These are phyloP conservation scores for Septoria petroselini DNA, from an alignment of 2,329 filamentous ascomycete species.

Conservation along the genomic window DNA sequence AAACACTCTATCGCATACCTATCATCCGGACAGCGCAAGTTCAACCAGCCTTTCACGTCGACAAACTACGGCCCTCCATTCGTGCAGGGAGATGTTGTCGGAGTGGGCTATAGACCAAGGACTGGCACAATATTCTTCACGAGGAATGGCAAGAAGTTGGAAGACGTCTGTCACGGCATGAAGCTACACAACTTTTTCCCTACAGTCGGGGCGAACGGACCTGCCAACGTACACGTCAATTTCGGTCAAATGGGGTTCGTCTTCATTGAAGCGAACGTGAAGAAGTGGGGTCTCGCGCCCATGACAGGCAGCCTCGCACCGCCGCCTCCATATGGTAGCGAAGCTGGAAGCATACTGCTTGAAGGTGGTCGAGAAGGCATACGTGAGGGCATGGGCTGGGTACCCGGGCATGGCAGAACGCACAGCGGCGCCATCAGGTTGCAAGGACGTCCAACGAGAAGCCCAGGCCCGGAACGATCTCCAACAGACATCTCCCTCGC, in stretches of 20 bases:
- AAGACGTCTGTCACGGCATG: slow-evolving; percentile 87
- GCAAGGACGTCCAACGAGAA: slow-evolving; percentile 64
- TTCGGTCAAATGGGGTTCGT: slow-evolving; percentile 98
- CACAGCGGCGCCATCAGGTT: slow-evolving; percentile 76
- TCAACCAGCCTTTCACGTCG: slow-evolving; percentile 85
- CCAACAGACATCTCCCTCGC: slow-evolving; percentile 95
- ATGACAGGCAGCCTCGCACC: slow-evolving; percentile 94
- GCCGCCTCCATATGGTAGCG: slow-evolving; percentile 92
- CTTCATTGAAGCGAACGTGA: slow-evolving; percentile 98
- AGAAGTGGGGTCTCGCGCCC: slow-evolving; percentile 97
- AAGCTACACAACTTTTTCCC: slow-evolving; percentile 98
- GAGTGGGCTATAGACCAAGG: slow-evolving; percentile 89
- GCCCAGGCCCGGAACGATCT: slow-evolving; percentile 82
- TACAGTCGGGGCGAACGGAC: slow-evolving; percentile 92
- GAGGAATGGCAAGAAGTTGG: slow-evolving; percentile 93
- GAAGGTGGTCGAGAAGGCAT: slow-evolving; percentile 67
- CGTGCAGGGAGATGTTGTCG: slow-evolving; percentile 92
- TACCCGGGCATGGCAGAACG: slow-evolving; percentile 67
- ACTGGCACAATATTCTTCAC: slow-evolving; percentile 98
- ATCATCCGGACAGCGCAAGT: slow-evolving; percentile 79
- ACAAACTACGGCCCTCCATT: slow-evolving; percentile 78
- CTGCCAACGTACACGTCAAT: slow-evolving; percentile 90
- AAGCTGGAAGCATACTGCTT: slow-evolving; percentile 92
- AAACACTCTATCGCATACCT: slow-evolving; percentile 90
- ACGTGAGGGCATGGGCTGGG: slow-evolving; percentile 53